Base-by-base conservation (phyloP, 208 protist species). In the Trypanosoma rangeli region DNA sequence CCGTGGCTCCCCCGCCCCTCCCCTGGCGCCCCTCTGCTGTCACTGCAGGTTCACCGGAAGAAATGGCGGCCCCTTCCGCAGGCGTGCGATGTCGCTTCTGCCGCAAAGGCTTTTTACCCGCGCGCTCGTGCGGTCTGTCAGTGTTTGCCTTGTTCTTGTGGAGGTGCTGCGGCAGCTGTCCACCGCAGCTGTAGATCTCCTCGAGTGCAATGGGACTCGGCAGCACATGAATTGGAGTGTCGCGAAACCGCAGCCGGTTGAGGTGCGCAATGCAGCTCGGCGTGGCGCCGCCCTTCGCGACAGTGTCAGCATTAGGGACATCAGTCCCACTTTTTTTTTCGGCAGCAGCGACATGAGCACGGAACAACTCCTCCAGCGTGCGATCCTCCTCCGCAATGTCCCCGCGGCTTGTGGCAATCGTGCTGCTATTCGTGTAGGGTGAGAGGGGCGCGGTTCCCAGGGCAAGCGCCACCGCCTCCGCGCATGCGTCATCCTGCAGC, bases 121-220 rank as follows among this genome's bases (percentile, higher is more conserved):
- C n/a, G n/a, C n/a, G n/a, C n/a, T n/a, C n/a, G n/a, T n/a, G n/a
- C n/a, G n/a, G n/a, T n/a, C n/a, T n/a, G n/a, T n/a, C n/a, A n/a
- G n/a, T n/a, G n/a, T n/a, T n/a, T n/a, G n/a, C n/a, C 48, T 24
- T 22, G 3, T 24, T 8, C 54, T 37, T 53, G 29, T 50, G n/a
- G 12, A 56, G 69, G 63, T 82, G 78, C 64, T 74, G 57, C 46
- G 84, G 86, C 12, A 94, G 79, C 2, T 68, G 55, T 12, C 86
- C 89, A 9, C 86, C 89, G 31, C 72, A 77, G 16, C 9, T 46
- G 75, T 84, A 88, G 33, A 94, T 78, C 68, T 90, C 89, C 0
- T 78, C 63, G 2, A 94, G 71, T 0, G 68, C 57, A 20, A 93
- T 59, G 0, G 86, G 82, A 49, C 85, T 92, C 52, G 74, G 71